These are phyloP conservation scores for Cicer bijugum DNA, from an alignment of 306 rosid genomes.

Conservation along the genomic window DNA sequence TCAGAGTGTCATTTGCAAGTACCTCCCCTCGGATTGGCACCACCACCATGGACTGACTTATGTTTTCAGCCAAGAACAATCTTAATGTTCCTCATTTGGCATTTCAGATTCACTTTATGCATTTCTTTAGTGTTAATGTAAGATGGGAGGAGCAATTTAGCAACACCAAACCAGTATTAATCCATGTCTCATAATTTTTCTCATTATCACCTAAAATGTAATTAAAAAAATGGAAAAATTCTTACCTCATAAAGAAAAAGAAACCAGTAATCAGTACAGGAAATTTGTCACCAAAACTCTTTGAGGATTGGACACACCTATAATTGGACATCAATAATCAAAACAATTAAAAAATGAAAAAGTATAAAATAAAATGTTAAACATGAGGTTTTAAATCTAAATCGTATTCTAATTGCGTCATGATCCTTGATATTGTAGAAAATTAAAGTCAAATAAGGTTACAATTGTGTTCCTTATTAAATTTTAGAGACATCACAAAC, in stretches of 20 bases:
- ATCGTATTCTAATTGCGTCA: too few species aligned
- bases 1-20: too few species aligned
- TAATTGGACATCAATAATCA: background rate
- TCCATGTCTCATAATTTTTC: background rate
- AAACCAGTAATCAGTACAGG: constrained; percentile 35
- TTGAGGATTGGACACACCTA: constrained; percentile 19
- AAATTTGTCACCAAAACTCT: constrained; percentile 29
- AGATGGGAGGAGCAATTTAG: background rate
- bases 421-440: too few species aligned
- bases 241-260: constrained; percentile 36
- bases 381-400: background rate
- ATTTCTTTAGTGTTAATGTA: background rate
- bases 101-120: background rate
- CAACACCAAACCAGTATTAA: background rate
- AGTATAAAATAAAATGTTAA: background rate
- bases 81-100: background rate
- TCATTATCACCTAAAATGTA: background rate
- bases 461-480: too few species aligned
- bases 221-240: background rate
- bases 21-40: too few species aligned
- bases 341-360: background rate
- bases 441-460: too few species aligned
- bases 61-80: too few species aligned
- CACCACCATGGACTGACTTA: too few species aligned
- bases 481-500: too few species aligned